Conservation (phyloP, 495 filamentous ascomycete species). For the Friedmanniomyces simplex region DNA sequence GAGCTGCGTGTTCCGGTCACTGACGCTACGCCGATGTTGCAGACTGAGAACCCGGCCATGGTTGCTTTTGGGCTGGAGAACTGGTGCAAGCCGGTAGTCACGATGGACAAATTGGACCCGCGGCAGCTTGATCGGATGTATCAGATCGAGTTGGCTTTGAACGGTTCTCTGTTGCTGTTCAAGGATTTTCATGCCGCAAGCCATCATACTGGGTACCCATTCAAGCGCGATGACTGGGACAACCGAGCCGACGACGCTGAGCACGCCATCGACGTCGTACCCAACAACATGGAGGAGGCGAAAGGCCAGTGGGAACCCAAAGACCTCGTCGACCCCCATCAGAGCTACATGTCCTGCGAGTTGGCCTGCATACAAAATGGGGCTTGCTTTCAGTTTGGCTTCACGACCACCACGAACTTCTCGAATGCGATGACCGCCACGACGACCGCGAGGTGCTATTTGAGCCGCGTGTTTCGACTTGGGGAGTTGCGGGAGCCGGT, state of each 20-base stretch:
- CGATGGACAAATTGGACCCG: constrained; percentile 7
- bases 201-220: background rate
- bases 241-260: constrained; percentile 5
- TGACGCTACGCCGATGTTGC: constrained; percentile 13
- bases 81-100: constrained; percentile 23
- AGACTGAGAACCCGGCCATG: constrained; percentile 2
- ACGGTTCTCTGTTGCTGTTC: constrained; percentile 5
- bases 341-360: constrained; percentile 5
- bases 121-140: constrained; percentile 9
- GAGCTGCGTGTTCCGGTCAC: constrained; percentile 6
- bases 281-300: background rate
- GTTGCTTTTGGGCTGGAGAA: constrained; percentile 11
- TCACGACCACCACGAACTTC: background rate
- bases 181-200: constrained; percentile 1
- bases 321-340: background rate
- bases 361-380: constrained; percentile 5
- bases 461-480: constrained; percentile 6
- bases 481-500: background rate
- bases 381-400: constrained; percentile 12
- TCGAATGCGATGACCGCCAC: background rate
- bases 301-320: background rate
- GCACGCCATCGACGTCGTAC: background rate
- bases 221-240: constrained; percentile 4
- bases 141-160: constrained; percentile 7
- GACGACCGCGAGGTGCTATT: constrained; percentile 1